A percentile compares a stretch with the other conserved stretches of the same genome.
These are phyloP conservation scores for Lenwebbia sp. DNA, from an alignment of 345 rosid genomes.

Conservation along the genomic window DNA sequence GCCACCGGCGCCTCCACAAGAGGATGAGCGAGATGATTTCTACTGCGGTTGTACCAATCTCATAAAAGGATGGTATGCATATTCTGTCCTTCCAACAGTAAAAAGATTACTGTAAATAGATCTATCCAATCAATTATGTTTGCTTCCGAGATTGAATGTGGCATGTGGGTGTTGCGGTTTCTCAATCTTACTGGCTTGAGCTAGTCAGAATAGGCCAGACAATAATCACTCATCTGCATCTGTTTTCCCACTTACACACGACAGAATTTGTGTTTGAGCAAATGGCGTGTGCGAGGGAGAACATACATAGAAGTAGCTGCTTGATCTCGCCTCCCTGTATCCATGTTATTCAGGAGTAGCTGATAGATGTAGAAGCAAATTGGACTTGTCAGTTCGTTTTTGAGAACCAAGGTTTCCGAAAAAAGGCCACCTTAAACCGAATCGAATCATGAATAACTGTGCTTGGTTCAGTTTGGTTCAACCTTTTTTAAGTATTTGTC, in stretches of 20 bases:
- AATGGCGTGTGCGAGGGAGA: not conserved
- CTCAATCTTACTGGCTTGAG: not conserved
- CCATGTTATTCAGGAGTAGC: not conserved
- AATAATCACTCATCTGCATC: not conserved
- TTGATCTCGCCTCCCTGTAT: not conserved
- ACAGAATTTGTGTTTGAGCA: not conserved
- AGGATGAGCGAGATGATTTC: not conserved
- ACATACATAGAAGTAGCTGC: not conserved
- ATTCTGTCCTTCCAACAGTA: not conserved
- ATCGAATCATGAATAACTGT: not conserved
- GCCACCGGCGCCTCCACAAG: not conserved
- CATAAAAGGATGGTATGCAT: conserved; percentile 25
- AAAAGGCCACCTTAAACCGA: not conserved
- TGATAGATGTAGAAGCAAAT: not conserved
- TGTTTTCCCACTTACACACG: not conserved
- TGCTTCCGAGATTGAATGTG: not conserved
- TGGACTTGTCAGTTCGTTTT: not conserved
- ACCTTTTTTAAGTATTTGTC: not conserved
- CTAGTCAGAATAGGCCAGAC: not conserved
- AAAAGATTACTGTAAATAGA: not conserved
- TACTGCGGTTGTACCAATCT: conserved; percentile 12
- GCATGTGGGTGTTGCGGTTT: not conserved
- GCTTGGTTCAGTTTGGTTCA: not conserved
- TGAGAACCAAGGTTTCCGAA: not conserved
- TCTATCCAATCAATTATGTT: not conserved